Evolutionary conservation across 345 rosid genomes (phyloP).

Genomic region (Melastoma malabathricum): DNA sequence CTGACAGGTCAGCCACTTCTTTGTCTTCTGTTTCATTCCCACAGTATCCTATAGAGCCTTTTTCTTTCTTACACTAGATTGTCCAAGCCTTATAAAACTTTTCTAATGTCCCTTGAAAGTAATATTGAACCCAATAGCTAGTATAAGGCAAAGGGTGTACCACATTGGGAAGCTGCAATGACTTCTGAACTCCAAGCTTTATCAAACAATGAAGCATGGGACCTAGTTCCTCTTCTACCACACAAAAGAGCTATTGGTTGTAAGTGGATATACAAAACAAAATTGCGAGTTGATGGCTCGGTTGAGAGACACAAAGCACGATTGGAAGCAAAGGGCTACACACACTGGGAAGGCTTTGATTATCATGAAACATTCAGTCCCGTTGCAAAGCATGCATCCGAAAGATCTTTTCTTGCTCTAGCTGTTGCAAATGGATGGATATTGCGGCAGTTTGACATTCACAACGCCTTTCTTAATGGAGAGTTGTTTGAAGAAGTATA

Average conservation of each 20-base stretch:
- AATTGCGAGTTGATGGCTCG: neutral
- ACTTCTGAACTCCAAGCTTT: neutral
- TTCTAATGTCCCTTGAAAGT: neutral
- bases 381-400: neutral
- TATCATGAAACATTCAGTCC: slow-evolving; percentile 1
- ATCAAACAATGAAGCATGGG: neutral
- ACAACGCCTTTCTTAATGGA: no score
- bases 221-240: neutral
- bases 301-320: neutral
- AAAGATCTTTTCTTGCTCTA: neutral
- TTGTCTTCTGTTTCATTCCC: no score
- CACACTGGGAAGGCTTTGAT: neutral
- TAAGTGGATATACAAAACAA: neutral
- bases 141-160: neutral
- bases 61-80: no score
- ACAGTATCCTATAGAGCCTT: no score
- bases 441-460: neutral
- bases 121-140: neutral
- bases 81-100: no score
- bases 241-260: neutral
- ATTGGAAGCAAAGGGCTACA: neutral
- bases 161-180: neutral
- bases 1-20: no score
- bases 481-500: no score
- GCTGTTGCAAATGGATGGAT: neutral